Conservation (phyloP, 148 eudicot species). For the Vaccinium vitisidaea region DNA sequence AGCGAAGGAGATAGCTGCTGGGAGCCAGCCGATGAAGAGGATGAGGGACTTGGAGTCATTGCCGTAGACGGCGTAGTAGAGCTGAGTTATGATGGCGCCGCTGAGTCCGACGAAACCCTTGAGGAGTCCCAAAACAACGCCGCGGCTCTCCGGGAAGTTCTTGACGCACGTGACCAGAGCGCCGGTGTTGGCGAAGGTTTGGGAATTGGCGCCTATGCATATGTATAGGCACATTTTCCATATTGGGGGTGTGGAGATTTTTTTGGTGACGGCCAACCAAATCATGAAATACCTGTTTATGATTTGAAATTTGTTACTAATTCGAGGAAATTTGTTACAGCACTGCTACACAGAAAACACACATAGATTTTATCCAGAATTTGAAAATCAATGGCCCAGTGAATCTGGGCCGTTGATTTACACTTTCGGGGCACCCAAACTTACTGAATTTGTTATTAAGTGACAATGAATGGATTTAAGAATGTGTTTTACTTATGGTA, state of each 20-base stretch:
- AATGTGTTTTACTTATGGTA: too few relatives aligned
- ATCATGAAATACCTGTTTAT: conserved; percentile 34
- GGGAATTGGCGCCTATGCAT: conserved; percentile 44
- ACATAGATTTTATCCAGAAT: too few relatives aligned
- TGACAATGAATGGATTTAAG: too few relatives aligned
- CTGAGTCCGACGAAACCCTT: conserved; percentile 49
- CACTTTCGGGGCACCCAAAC: too few relatives aligned
- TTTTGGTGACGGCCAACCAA: conserved; percentile 42
- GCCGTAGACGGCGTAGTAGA: conserved; percentile 30
- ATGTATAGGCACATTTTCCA: conserved; percentile 54
- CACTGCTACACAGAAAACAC: too few relatives aligned
- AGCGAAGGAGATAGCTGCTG: conserved; percentile 32
- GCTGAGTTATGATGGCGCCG: conserved; percentile 41
- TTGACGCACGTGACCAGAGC: conserved; percentile 45
- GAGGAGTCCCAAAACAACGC: conserved; percentile 41
- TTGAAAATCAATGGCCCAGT: too few relatives aligned
- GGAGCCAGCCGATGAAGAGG: conserved; percentile 47
- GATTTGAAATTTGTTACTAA: neutral
- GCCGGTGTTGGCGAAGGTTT: conserved; percentile 48
- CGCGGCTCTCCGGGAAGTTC: conserved; percentile 50
- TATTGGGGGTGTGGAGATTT: conserved; percentile 29
- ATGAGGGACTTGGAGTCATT: conserved; percentile 31
- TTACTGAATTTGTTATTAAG: too few relatives aligned
- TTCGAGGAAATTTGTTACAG: too few relatives aligned
- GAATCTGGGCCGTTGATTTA: too few relatives aligned